Base-by-base conservation (phyloP, 768 basidiomycete genomes). In the Royoungia palumana region DNA sequence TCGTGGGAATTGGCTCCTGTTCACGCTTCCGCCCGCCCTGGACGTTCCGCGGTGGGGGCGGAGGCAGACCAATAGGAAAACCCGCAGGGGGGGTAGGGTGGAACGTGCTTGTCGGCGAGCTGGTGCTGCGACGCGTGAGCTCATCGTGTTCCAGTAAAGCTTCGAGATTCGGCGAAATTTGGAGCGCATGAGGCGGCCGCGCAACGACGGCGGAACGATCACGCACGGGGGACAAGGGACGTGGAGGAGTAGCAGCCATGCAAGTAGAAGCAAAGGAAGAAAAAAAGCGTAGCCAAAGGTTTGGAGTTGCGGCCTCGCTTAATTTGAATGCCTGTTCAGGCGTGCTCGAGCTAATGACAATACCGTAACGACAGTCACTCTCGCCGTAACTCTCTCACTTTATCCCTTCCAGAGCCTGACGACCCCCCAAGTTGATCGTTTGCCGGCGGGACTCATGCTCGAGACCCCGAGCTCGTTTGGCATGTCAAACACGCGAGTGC, bases 131-230 rank as follows among this genome's bases (percentile, higher is more conserved):
- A 19, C 78, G 73, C n/a, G 67, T 67, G 43, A 70, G 72, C 43
- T 81, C 77, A 42, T 82, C 82, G 51, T 81, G 76, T 58, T 81
- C 75, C 44, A 83, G 68, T 8, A 83, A 56, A 21, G 81, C 82
- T 51, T 83, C 77, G 39, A 82, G 74, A 55, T 83, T 74, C 0
- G 81, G 76, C 2, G 80, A 82, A 44, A 83, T 83, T 11, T 73
- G 66, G 39, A 82, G 61, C 1, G 72, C 65, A 10, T 59, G 34
- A 11, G n/a, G 22, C 0, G 54, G 11, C 21, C 50, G 46, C 1
- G 58, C 47, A 0, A 28, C 25, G 35, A 43, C 47, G 17, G 32
- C 39, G 2, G 48, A 28, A 22, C 37, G 30, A 0, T 39, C 27
- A 28, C 27, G 32, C 0, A 32, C 34, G 6, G 63, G 65, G 3